Evolutionary conservation across 73 alveolate species (phyloP), one percentile per base, ranked within the genome.

Genomic region (Effrenium voratum): DNA sequence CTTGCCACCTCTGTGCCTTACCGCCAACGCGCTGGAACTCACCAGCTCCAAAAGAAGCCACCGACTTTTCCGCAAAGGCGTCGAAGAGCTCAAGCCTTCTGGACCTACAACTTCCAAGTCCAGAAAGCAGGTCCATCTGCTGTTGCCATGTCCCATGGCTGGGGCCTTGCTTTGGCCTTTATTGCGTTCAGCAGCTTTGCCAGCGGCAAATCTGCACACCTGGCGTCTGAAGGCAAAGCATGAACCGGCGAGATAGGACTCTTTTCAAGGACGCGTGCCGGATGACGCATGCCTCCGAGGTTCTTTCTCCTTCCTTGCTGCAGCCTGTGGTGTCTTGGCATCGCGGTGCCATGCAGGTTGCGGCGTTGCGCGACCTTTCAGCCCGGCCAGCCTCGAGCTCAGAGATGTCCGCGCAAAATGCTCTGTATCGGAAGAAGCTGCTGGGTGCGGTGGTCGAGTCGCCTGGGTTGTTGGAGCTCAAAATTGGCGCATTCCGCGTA

Each of bases 131-230:
- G 32, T 2, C 36, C 30, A 40, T 30, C 77, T 26, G 77, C 40
- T 66, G n/a, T n/a, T n/a, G n/a, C n/a, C n/a, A n/a, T n/a, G n/a
- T n/a, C n/a, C n/a, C n/a, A n/a, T n/a, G n/a, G n/a, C n/a, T 32
- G 50, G 47, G 49, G 82, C 94, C 94, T 59, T 41, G 94, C 94
- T 59, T 85, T 85, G 59, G 94, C 68, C 76, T 85, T 85, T 80
- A 85, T 85, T 80, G 70, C 57, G 59, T 43, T 85, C 59, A 85
- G 55, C 81, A 85, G 94, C 49, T 47, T 32, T n/a, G 94, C 57
- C 94, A 85, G 57, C 19, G 45, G 81, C 2, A 75, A 82, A 82
- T 80, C 49, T 24, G 91, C 72, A 10, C 46, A 80, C 19, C 63
- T 41, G 93, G 49, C 93, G 75, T 82, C 40, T 47, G 3, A 0